Base-by-base conservation (phyloP, 768 basidiomycete genomes). In the Kwoniella newhampshirensis region DNA sequence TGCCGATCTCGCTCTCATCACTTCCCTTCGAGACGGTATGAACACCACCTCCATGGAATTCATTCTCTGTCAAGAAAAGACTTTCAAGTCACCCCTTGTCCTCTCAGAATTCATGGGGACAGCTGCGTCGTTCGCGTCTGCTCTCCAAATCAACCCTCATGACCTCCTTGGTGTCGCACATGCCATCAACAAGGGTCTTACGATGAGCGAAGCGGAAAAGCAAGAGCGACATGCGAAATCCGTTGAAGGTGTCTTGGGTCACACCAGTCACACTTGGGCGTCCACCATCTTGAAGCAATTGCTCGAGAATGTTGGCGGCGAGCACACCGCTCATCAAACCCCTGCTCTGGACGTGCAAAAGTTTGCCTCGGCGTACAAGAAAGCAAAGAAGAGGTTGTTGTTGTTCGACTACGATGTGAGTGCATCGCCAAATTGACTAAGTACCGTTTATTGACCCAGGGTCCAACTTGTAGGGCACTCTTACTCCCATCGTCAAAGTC, bases 1-100 rank as follows among this genome's bases (percentile, higher is more conserved):
- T 3, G 93, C 94, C 5, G 93, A 97, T 73, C 82, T 98, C 12
- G 94, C 87, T 15, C 86, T 98, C 39, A 94, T 97, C 76, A 97
- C 94, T 0, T 91, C 92, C 0, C 81, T 97, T 6, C 85, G 94
- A 30, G 94, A 99, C 71, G 96, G 94, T 5, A 98, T 98, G 96
- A 99, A 99, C 81, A 97, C 94, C 13, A 96, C 93, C 0, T 87
- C 86, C 49, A 94, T 96, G 91, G 94, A 98, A 77, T 97, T 93
- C 76, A 88, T 94, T 26, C 88, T 98, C 60, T 91, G 92, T 30
- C 94, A 99, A 78, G 84, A 88, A 65, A 81, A 81, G 67, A 87
- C 89, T 49, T 86, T 87, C 72, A 85, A 84, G 77, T 78, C 78
- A 32, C 92, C 94, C 0, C 84, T 92, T 49, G 87, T 97, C 59